Base-by-base conservation (phyloP, 352 stramenopile genomes). In the Pythium pyrilobum region DNA sequence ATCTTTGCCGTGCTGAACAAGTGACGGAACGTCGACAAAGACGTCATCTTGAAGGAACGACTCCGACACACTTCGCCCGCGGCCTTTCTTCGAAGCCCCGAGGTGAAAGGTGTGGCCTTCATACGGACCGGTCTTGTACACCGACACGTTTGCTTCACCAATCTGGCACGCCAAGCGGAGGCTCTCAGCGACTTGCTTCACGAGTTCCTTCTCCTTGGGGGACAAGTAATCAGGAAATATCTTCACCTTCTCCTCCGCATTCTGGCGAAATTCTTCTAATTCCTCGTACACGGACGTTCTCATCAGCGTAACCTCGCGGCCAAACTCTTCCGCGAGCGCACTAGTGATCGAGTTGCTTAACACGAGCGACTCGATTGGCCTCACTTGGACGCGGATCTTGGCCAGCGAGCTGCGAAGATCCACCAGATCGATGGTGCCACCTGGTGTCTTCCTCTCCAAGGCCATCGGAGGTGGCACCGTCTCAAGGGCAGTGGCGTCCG, bases 1-100 rank as follows among this genome's bases (percentile, higher is more conserved):
- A n/a, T 89, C 81, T 37, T 89, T 82, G 46, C 81, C 75, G 28
- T 92, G 75, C 18, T 80, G 68, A n/a, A 72, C 78, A 10, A 92
- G 62, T 21, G 81, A 71, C 21, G 77, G 64, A 12, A 92, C 69
- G 44, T 90, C 68, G 8, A 91, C 81, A 36, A 74, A 91, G 28
- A 91, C 71, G 18, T 90, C 79, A 28, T 89, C 75, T 13, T 36
- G 34, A 0, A 48, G 16, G 45, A 55, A 33, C 4, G 49, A 56
- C 11, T 59, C 49, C 18, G 43, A 55, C 0, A 50, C 55, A 13
- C 55, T 63, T 3, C 55, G 55, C n/a, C 38, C 46, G 13, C 55
- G 55, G 21, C 33, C 36, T 38, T 41, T 51, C 25, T 40, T 46
- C n/a, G 55, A 27, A 10, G 56, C 39, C 3, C 48, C 39, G 7